phyloP scores from a whole-genome alignment of 2,329 filamentous ascomycete species.

The Hymenoscyphus fraxineus region DNA sequence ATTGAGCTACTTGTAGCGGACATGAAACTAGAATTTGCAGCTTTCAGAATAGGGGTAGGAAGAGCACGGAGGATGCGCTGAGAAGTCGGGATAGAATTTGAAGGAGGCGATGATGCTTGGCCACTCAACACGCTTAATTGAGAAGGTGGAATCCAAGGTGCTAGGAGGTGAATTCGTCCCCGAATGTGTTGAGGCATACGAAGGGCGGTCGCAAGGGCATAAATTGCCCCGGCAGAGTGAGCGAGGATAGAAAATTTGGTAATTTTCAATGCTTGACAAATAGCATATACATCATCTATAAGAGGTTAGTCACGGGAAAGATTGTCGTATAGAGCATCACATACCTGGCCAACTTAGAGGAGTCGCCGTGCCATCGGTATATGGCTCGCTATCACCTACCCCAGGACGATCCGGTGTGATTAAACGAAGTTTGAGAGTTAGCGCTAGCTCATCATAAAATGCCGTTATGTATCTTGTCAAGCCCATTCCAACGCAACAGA shows the following conservation, averaged over 20 bases:
- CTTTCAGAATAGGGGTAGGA: conserved; percentile 85
- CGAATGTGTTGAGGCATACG: conserved; percentile 95
- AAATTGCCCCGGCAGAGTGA: conserved; percentile 96
- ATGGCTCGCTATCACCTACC: conserved; percentile 85
- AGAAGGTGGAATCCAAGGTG: conserved; percentile 95
- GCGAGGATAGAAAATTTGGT: conserved; percentile 95
- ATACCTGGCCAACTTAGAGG: conserved; percentile 91
- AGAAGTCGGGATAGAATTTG: conserved; percentile 82
- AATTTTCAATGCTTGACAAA: conserved; percentile 87
- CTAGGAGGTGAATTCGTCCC: conserved; percentile 87
- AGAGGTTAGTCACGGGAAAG: conserved; percentile 23
- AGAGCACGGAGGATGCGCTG: conserved; percentile 87
- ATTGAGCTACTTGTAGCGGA: conserved; percentile 84
- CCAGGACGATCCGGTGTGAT: conserved; percentile 94
- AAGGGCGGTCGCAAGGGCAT: conserved; percentile 88
- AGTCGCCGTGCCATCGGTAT: conserved; percentile 75
- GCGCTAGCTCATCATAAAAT: conserved; percentile 93
- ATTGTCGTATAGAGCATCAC: conserved; percentile 31
- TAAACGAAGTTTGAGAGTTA: conserved; percentile 80
- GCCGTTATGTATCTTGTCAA: conserved; percentile 92
- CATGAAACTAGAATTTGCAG: conserved; percentile 95
- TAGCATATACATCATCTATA: conserved; percentile 78
- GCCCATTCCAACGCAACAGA: conserved; percentile 97
- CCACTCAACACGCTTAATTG: conserved; percentile 78
- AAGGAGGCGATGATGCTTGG: conserved; percentile 69